A percentile compares a stretch with the other conserved stretches of the same genome.
phyloP scores from a whole-genome alignment of 2,329 filamentous ascomycete species.

The Botrytis elliptica region DNA sequence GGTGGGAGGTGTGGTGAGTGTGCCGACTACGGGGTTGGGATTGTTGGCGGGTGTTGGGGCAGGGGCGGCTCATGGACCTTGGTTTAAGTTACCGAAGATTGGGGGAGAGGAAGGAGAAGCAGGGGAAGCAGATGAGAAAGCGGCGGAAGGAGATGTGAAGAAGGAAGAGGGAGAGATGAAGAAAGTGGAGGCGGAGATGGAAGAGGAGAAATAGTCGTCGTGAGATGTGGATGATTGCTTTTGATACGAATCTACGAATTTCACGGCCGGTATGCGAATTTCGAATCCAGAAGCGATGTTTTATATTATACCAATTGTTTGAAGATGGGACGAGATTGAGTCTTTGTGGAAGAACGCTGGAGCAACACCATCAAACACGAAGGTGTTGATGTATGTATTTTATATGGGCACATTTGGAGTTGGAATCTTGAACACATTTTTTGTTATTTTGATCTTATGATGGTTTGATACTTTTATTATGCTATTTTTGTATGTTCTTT shows the following conservation, averaged over 20 bases:
- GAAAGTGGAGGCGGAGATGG: neutral
- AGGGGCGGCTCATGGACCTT: conserved; percentile 33
- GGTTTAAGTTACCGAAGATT: conserved; percentile 27
- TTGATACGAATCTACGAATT: neutral
- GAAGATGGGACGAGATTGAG: neutral
- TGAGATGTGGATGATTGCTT: neutral
- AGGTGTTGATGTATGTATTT: neutral
- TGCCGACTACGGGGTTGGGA: conserved; percentile 30
- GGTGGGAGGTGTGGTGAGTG: conserved; percentile 25
- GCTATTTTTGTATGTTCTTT: neutral
- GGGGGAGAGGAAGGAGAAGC: conserved; percentile 11
- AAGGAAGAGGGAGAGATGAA: conserved; percentile 18
- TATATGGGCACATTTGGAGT: neutral
- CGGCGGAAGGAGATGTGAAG: neutral
- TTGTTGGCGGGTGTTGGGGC: conserved; percentile 26
- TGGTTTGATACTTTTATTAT: neutral
- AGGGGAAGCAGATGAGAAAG: conserved; percentile 20
- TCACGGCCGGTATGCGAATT: neutral
- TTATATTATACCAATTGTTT: neutral
- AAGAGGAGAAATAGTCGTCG: neutral
- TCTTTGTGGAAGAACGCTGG: too few species aligned
- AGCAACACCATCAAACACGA: neutral
- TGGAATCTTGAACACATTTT: neutral
- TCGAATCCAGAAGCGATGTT: neutral
- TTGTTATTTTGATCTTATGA: neutral